Conservation (phyloP, 768 basidiomycete genomes). For the Amanita polypyramis region DNA sequence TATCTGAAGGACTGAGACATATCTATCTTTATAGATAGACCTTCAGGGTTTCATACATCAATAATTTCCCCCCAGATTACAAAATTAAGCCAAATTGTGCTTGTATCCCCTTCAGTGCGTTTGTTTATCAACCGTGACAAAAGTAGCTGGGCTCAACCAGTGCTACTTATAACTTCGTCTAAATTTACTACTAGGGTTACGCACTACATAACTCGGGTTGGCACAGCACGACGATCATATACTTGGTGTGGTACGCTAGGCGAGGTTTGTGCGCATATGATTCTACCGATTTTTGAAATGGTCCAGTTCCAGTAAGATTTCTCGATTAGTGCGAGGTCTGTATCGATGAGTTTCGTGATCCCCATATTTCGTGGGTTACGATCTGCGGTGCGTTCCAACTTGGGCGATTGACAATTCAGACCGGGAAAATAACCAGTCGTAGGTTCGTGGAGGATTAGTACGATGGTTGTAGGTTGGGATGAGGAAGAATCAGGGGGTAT, state of each 20-base stretch:
- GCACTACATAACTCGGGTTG: no score
- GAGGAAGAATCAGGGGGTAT: background rate
- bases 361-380: conserved; percentile 41
- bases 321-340: conserved; percentile 21
- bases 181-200: no score
- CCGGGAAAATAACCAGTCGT: conserved; percentile 39
- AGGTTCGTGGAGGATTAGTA: background rate
- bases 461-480: background rate
- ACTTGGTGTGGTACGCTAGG: conserved; percentile 36
- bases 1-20: no score
- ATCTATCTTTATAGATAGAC: no score
- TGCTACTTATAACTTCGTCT: no score
- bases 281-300: conserved; percentile 38
- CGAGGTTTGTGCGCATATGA: conserved; percentile 42
- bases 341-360: conserved; percentile 33
- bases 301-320: conserved; percentile 27
- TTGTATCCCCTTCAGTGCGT: no score
- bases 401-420: conserved; percentile 31
- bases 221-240: no score
- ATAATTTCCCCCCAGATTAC: no score
- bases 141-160: no score
- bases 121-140: no score
- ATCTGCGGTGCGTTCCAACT: conserved; percentile 18
- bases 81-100: no score
- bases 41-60: no score